Conservation (phyloP, 176 grass and related monocot genomes). For the Metroxylon sagu region DNA sequence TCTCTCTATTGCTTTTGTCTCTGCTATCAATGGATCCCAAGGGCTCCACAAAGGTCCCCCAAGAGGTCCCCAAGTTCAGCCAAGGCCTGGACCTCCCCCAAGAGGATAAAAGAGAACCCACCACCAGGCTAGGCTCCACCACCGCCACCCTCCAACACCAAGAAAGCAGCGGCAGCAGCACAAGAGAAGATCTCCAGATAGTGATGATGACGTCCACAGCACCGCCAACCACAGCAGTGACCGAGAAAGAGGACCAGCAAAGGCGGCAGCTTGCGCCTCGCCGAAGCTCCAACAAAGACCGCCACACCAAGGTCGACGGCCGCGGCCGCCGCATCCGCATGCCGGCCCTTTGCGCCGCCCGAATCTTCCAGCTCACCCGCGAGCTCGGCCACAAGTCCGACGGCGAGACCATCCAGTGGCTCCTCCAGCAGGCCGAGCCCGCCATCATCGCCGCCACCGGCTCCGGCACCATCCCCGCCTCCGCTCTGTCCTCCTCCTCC, state of each 20-base stretch:
- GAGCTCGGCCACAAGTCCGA: constrained; percentile 23
- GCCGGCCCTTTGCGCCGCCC: constrained; percentile 18
- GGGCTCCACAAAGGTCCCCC: background rate
- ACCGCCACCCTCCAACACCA: background rate
- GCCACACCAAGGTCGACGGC: constrained; percentile 19
- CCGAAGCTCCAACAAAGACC: constrained; percentile 20
- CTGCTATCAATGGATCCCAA: background rate
- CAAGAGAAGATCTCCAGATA: background rate
- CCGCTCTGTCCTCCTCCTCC: constrained; percentile 4
- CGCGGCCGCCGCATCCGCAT: constrained; percentile 18
- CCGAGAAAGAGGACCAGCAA: background rate
- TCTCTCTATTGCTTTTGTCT: background rate
- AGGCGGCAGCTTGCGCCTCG: constrained; percentile 10
- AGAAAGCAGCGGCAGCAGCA: background rate
- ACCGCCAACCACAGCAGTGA: background rate
- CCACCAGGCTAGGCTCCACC: background rate
- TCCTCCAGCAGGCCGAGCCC: constrained; percentile 16
- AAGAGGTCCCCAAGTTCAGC: background rate
- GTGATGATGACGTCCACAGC: no score
- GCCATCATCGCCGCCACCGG: constrained; percentile 18
- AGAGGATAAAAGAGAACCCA: background rate
- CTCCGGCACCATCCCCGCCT: constrained; percentile 18
- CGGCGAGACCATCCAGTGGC: constrained; percentile 20
- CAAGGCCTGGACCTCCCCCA: background rate
- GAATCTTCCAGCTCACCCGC: constrained; percentile 20